Evolutionary conservation across 768 basidiomycete genomes (phyloP), one percentile per base, ranked within the genome.

Genomic region (Sarcodon sp.): DNA sequence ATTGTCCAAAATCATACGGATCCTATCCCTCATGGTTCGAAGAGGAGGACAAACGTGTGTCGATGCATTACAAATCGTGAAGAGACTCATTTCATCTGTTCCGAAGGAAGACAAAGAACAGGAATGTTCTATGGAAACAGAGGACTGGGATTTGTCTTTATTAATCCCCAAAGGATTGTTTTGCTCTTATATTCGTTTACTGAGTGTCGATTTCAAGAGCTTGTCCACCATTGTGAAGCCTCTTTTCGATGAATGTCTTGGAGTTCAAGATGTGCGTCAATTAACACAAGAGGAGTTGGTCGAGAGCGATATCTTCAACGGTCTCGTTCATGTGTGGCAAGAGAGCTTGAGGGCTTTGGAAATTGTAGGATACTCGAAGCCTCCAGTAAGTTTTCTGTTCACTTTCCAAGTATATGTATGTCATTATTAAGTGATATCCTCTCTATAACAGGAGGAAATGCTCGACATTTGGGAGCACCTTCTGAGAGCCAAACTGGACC

Each of bases 261-360:
- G 67, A 33, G 50, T 77, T 13, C 62, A 66, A 12, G 80, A 83
- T 52, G 63, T 87, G 33, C 67, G 77, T 16, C 61, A 70, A n/a
- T 62, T 88, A 51, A 76, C 69, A 6, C 61, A 66, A 35, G 73
- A 77, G 10, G 83, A 87, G 55, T 57, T 87, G 36, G 61, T 69
- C 13, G 64, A 61, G 47, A 66, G 69, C 6, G 77, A 73, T 66
- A 67, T 79, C 10, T 75, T 79, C 53, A 60, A 71, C 1, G 69
- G 69, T 7, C 51, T 84, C 44, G 59, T 80, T 33, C 64, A 66
- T 5, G 59, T 77, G 4, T 85, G 81, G 81, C 73, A 59, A 63
- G 67, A 53, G 62, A 72, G 18, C 45, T 73, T 51, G 59, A 62
- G 27, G 61, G 60, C 53, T 48, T 56, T 83, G 41, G 67, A 72